Evolutionary conservation across 176 grass and related monocot species (phyloP).

Genomic region (Leersia perrieri): DNA sequence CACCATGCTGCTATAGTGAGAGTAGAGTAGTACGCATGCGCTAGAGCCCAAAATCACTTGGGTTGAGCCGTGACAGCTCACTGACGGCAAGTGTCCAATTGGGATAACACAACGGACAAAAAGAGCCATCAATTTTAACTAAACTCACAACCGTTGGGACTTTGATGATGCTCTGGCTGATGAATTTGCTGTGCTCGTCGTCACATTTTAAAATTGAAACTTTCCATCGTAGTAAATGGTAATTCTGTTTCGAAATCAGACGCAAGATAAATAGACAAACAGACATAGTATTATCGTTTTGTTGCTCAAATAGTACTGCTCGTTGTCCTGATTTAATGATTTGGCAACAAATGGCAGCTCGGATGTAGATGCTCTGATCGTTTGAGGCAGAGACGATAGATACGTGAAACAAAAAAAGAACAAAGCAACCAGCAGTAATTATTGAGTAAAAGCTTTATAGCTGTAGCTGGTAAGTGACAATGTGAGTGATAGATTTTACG

Average conservation of each 20-base stretch:
- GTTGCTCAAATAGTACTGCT: too few relatives aligned
- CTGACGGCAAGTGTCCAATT: constrained; percentile 18
- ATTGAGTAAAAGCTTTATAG: too few relatives aligned
- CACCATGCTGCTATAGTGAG: neutral
- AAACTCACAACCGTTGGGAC: constrained; percentile 5
- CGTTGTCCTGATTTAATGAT: neutral
- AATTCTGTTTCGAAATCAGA: too few relatives aligned
- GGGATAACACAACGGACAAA: constrained; percentile 16
- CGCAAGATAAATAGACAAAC: too few relatives aligned
- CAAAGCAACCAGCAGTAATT: too few relatives aligned
- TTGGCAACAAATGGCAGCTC: neutral
- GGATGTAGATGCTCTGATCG: neutral
- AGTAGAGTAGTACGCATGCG: neutral
- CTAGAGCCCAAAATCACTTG: neutral
- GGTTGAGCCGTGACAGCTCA: constrained; percentile 36
- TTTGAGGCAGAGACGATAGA: too few relatives aligned
- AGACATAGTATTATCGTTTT: too few relatives aligned
- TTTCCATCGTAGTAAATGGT: too few relatives aligned
- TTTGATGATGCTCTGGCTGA: neutral
- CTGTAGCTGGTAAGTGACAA: too few relatives aligned
- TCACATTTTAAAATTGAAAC: neutral
- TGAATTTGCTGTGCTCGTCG: neutral
- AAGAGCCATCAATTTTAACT: constrained; percentile 17
- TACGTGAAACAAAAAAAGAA: too few relatives aligned
- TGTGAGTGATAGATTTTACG: neutral